Evolutionary conservation across 345 rosid species (phyloP).

Genomic region (Rhodamnia rubescens): DNA sequence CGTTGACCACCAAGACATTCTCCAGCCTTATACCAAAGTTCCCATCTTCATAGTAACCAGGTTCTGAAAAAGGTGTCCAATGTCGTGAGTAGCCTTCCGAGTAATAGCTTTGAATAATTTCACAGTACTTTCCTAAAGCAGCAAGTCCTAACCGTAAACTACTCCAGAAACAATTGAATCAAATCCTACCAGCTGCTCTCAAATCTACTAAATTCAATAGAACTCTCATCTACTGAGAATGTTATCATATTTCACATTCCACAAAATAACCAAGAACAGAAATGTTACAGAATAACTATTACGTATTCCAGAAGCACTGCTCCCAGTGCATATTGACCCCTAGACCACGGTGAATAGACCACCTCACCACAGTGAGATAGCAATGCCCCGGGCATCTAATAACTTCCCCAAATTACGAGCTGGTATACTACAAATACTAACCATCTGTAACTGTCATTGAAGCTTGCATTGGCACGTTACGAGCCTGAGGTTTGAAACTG

Average conservation of each 20-base stretch:
- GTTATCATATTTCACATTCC: background rate
- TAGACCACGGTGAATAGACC: background rate
- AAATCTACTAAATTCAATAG: background rate
- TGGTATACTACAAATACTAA: constrained; percentile 9
- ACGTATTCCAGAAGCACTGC: background rate
- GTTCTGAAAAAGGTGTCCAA: constrained; percentile 35
- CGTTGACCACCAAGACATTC: constrained; percentile 75
- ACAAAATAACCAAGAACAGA: background rate
- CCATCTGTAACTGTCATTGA: constrained; percentile 99
- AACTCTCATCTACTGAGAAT: background rate
- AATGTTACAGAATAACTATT: background rate
- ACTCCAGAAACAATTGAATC: background rate
- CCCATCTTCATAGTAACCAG: constrained; percentile 93
- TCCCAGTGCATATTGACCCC: background rate
- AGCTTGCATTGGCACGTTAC: constrained; percentile 82
- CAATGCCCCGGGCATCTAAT: background rate
- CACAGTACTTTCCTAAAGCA: background rate
- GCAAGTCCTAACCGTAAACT: background rate
- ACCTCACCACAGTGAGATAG: background rate
- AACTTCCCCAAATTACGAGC: background rate
- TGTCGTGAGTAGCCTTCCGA: background rate
- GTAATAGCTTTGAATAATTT: background rate
- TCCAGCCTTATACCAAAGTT: constrained; percentile 91
- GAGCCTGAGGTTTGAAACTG: constrained; percentile 78
- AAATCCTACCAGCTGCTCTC: background rate